Percentiles rank a stretch among this genome's conserved stretches.
phyloP scores from a whole-genome alignment of 1,284 basidiomycete species.

The Mixia osmundae region DNA sequence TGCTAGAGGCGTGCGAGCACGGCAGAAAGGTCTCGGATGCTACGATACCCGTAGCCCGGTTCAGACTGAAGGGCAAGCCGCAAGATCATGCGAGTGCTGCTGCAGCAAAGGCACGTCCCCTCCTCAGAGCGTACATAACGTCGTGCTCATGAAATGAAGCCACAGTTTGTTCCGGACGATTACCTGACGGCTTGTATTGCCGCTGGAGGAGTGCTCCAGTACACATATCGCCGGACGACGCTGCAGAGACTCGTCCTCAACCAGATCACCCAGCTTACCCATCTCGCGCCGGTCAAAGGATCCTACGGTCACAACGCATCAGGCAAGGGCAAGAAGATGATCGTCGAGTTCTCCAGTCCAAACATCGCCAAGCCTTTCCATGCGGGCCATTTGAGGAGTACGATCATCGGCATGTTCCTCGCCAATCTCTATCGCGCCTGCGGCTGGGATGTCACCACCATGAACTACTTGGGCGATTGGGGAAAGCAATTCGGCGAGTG shows the following conservation, averaged over 20 bases:
- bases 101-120: constrained; percentile 36
- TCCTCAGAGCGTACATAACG: neutral
- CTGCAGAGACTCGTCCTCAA: constrained; percentile 53
- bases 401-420: constrained; percentile 90
- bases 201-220: constrained; percentile 46
- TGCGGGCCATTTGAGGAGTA: constrained; percentile 85
- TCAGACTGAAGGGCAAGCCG: constrained; percentile 61
- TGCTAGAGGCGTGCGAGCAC: constrained; percentile 62
- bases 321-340: constrained; percentile 46
- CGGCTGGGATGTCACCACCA: constrained; percentile 70
- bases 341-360: constrained; percentile 78
- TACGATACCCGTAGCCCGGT: constrained; percentile 72
- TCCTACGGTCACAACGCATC: constrained; percentile 26
- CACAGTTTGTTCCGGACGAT: constrained; percentile 29
- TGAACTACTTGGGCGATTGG: constrained; percentile 55
- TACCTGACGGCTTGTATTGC: constrained; percentile 38
- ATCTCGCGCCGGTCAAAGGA: constrained; percentile 30
- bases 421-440: constrained; percentile 75
- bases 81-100: constrained; percentile 55
- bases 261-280: constrained; percentile 53
- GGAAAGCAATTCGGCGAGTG: constrained; percentile 26
- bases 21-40: constrained; percentile 78
- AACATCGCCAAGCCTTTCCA: constrained; percentile 99
- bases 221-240: constrained; percentile 43
- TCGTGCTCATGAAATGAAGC: neutral